phyloP scores from a whole-genome alignment of 2,329 filamentous ascomycete genomes.

The Fusarium torulosum region DNA sequence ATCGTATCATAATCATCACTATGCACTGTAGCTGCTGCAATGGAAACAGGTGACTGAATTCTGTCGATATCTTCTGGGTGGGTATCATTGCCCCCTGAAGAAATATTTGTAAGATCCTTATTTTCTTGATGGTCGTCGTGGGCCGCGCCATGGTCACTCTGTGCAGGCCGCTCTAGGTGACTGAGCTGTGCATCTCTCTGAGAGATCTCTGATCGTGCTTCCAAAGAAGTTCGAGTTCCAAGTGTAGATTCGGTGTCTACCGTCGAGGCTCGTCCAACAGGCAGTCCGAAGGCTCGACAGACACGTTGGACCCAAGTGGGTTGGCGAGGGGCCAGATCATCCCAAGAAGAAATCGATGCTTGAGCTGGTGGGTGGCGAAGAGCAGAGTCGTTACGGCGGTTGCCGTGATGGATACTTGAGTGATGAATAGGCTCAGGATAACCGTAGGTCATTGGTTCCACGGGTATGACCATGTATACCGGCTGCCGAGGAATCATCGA shows the following conservation, averaged over 20 bases:
- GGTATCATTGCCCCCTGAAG: neutral
- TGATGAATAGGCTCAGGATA: neutral
- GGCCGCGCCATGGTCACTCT: neutral
- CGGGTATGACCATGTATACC: conserved; percentile 12
- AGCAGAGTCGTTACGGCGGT: too few relatives aligned
- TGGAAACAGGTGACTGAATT: conserved; percentile 45
- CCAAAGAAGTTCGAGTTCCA: conserved; percentile 21
- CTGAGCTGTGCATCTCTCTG: neutral
- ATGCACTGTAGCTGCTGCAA: conserved; percentile 52
- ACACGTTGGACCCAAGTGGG: conserved; percentile 49
- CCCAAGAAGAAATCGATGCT: conserved; percentile 5
- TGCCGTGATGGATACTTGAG: too few relatives aligned
- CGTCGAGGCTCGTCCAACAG: conserved; percentile 53
- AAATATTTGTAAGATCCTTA: neutral
- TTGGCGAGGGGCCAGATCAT: conserved; percentile 27
- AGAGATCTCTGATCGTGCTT: neutral
- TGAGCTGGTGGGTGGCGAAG: too few relatives aligned
- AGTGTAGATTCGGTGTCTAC: conserved; percentile 48
- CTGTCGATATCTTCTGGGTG: neutral
- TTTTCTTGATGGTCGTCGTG: neutral
- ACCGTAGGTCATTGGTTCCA: neutral
- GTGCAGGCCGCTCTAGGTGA: neutral
- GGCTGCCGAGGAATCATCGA: conserved; percentile 12
- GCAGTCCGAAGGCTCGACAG: conserved; percentile 46
- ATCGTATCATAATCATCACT: conserved; percentile 53